These are phyloP conservation scores for Teratosphaeria zuluensis DNA, from an alignment of 2,329 filamentous ascomycete species.

Conservation along the genomic window DNA sequence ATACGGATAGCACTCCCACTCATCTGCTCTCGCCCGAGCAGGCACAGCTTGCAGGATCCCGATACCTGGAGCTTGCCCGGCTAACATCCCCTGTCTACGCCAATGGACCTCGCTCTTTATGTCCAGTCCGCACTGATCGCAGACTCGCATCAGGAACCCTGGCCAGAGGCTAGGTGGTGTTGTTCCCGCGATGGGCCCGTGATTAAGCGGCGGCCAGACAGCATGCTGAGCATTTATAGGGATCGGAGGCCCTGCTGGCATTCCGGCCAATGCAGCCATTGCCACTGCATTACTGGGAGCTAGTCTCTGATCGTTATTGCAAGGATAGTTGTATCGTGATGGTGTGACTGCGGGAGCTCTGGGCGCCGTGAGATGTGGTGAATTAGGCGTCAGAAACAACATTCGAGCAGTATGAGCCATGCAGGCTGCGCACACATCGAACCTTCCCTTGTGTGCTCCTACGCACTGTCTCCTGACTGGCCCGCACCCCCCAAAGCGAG, in stretches of 20 bases:
- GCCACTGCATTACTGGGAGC: background rate
- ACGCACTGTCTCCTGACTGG: background rate
- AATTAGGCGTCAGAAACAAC: background rate
- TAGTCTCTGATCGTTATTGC: background rate
- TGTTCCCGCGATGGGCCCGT: background rate
- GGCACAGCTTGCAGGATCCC: background rate
- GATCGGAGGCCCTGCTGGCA: background rate
- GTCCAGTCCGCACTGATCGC: background rate
- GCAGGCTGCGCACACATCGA: background rate
- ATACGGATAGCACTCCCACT: background rate
- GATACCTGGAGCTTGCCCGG: background rate
- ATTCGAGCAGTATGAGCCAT: background rate
- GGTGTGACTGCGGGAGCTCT: background rate
- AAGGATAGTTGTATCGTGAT: background rate
- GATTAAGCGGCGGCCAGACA: background rate
- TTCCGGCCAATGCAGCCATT: background rate
- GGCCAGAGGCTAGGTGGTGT: background rate
- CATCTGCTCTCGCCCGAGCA: background rate
- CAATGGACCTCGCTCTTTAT: background rate
- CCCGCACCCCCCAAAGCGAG: background rate
- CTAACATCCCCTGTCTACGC: background rate
- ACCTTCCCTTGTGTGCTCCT: background rate
- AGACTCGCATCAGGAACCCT: constrained; percentile 2
- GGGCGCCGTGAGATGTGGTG: background rate
- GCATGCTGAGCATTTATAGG: background rate